Conservation (phyloP, 2,329 filamentous ascomycete species). For the Colletotrichum chrysophilum region DNA sequence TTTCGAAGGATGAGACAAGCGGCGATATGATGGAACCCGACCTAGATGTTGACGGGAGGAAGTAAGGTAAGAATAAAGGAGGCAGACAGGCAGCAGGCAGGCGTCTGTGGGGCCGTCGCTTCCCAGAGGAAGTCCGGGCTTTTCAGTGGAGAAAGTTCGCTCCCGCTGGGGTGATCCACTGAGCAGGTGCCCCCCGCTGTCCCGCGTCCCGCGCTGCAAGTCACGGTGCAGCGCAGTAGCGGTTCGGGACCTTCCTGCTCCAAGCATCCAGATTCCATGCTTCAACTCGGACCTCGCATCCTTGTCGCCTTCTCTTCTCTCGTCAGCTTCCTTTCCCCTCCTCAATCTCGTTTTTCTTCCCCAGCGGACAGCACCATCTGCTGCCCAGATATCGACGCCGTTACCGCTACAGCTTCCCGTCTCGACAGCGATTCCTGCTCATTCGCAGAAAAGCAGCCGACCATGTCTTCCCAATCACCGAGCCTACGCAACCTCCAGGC, state of each 20-base stretch:
- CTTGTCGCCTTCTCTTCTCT: neutral
- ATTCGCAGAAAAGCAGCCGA: neutral
- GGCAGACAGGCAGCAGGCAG: neutral
- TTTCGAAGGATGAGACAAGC: neutral
- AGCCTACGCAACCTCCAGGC: slow-evolving; percentile 52
- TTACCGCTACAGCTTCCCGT: neutral
- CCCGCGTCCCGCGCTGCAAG: neutral
- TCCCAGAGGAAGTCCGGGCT: neutral
- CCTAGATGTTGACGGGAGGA: neutral
- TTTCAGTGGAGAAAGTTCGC: neutral
- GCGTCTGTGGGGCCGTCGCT: neutral
- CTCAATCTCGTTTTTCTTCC: neutral
- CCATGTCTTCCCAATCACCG: neutral
- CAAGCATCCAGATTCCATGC: neutral
- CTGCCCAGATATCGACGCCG: neutral
- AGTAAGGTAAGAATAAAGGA: neutral
- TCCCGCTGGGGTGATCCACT: neutral
- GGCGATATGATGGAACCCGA: neutral
- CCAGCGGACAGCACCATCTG: neutral
- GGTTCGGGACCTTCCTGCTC: neutral
- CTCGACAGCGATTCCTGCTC: neutral
- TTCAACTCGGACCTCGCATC: neutral
- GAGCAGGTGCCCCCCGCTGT: neutral
- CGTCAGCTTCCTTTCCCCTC: neutral
- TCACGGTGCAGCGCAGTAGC: neutral